These are phyloP conservation scores for Haplosporangium gracile DNA, from an alignment of 192 early-diverging fungal genomes.

Conservation along the genomic window DNA sequence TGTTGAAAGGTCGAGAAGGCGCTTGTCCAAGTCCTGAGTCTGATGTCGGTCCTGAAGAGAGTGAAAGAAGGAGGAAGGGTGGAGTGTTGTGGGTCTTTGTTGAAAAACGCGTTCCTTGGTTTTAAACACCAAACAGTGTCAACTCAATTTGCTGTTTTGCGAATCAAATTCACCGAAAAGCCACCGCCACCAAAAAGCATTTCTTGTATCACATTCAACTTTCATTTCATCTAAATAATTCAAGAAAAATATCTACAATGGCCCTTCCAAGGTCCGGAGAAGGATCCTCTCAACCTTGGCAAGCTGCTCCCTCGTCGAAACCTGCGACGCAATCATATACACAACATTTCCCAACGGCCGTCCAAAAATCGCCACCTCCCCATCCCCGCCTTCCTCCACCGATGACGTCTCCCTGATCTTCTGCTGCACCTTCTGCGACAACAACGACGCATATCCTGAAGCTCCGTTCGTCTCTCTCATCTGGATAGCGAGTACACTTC, in stretches of 20 bases:
- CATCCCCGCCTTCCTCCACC: slow-evolving; percentile 23
- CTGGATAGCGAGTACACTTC: slow-evolving; percentile 77
- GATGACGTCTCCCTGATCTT: slow-evolving; percentile 41
- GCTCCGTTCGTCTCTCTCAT: slow-evolving; percentile 57
- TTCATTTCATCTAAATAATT: background rate
- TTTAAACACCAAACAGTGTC: background rate
- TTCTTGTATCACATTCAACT: too few relatives aligned
- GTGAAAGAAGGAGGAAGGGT: background rate
- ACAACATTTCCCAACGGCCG: slow-evolving; percentile 83
- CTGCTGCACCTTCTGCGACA: slow-evolving; percentile 39
- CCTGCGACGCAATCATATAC: slow-evolving; percentile 80
- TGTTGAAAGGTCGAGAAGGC: background rate
- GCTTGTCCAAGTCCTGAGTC: background rate
- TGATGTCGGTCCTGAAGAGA: background rate
- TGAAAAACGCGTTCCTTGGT: background rate
- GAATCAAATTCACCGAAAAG: background rate
- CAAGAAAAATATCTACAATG: background rate
- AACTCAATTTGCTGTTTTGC: background rate
- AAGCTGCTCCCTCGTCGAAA: slow-evolving; percentile 58
- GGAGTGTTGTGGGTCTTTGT: background rate
- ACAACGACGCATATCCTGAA: slow-evolving; percentile 31
- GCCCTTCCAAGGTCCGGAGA: slow-evolving; percentile 41
- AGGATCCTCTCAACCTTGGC: slow-evolving; percentile 62
- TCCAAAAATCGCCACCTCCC: slow-evolving; percentile 65
- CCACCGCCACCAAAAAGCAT: background rate